These are phyloP conservation scores for Tagetes erecta DNA, from an alignment of 129 eudicot species.

Conservation along the genomic window DNA sequence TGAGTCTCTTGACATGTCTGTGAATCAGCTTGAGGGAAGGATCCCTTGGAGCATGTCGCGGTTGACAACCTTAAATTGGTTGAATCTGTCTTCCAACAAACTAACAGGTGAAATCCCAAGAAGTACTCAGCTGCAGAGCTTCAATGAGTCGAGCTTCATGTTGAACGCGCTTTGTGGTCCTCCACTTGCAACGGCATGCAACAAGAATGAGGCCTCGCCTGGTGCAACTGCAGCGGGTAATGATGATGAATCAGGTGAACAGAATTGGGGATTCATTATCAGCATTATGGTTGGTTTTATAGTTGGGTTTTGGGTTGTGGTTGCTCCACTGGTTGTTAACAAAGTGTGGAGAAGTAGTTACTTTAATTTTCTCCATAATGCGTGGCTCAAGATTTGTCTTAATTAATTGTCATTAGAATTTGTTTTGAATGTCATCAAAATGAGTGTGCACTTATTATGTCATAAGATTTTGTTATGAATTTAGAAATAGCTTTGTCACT, in stretches of 20 bases:
- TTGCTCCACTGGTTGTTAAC: constrained; percentile 27
- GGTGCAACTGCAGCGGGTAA: background rate
- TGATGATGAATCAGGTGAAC: constrained; percentile 18
- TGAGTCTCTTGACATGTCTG: constrained; percentile 34
- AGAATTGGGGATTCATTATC: constrained; percentile 22
- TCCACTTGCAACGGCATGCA: constrained; percentile 23
- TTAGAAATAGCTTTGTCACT: no score
- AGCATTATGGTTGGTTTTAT: constrained; percentile 35
- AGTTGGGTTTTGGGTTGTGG: constrained; percentile 35
- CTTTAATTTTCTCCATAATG: constrained; percentile 7
- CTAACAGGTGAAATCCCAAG: constrained; percentile 37
- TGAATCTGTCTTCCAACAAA: constrained; percentile 38
- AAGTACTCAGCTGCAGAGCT: constrained; percentile 38
- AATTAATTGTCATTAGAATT: background rate
- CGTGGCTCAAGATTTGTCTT: constrained; percentile 26
- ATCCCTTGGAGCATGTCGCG: constrained; percentile 29
- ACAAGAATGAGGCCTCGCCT: background rate
- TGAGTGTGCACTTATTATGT: background rate
- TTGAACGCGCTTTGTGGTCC: constrained; percentile 38
- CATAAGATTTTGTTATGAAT: no score
- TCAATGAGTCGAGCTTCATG: constrained; percentile 26
- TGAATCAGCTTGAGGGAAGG: constrained; percentile 24
- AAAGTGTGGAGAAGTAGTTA: constrained; percentile 29
- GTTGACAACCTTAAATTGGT: constrained; percentile 18
- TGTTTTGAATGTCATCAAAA: background rate